Conservation (phyloP, 352 stramenopile genomes). For the Aphanomyces invadans region DNA sequence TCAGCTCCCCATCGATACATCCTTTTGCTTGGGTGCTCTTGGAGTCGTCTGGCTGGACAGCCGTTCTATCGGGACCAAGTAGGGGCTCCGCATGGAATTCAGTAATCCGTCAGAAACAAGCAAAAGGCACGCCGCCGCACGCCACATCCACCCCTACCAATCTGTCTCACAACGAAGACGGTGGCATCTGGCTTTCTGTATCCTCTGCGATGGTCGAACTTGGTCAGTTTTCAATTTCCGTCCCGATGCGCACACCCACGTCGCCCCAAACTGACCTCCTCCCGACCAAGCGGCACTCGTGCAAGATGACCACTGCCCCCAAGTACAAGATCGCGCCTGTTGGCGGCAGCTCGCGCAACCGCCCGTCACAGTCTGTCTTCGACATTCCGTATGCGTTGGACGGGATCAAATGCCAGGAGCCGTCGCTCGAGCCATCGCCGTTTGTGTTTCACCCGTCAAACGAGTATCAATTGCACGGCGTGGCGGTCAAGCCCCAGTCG, state of each 20-base stretch:
- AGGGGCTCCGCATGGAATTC: too few species aligned
- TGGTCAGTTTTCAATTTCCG: not conserved
- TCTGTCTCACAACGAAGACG: not conserved
- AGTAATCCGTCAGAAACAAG: too few species aligned
- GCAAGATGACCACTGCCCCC: not conserved
- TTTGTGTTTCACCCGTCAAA: not conserved
- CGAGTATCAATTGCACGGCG: slow-evolving; percentile 7
- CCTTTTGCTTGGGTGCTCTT: too few species aligned
- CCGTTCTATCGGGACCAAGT: too few species aligned
- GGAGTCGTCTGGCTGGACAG: too few species aligned
- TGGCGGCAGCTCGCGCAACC: not conserved
- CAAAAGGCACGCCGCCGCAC: too few species aligned
- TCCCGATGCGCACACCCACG: not conserved
- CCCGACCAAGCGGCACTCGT: not conserved
- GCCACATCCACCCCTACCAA: not conserved
- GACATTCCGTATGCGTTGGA: not conserved
- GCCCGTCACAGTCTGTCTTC: not conserved
- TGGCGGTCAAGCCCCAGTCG: not conserved
- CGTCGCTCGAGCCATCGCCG: not conserved
- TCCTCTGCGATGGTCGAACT: not conserved
- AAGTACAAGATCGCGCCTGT: not conserved
- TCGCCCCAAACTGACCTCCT: not conserved
- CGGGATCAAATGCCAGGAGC: not conserved
- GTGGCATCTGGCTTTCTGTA: not conserved
- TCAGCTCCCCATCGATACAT: too few species aligned